Evolutionary conservation across 2,329 filamentous ascomycete genomes (phyloP), one percentile per base, ranked within the genome.

Genomic region (Mariannaea sp.): DNA sequence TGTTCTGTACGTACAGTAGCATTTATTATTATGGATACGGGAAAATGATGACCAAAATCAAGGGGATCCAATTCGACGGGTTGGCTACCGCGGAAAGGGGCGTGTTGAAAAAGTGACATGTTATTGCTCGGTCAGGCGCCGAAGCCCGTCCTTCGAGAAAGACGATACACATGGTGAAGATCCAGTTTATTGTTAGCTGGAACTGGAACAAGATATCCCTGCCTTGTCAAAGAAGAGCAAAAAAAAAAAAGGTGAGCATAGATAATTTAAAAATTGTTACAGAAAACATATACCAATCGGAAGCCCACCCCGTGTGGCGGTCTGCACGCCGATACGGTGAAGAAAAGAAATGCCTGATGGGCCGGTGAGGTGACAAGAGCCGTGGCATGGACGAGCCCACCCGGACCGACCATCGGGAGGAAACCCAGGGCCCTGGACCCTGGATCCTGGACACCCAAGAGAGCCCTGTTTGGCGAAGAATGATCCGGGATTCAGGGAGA

Each of bases 331-430:
- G 16, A 20, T 36, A 45, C 48, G 29, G 40, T 46, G 45, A 54
- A 22, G 17, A 22, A 16, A 29, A 14, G 49, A 24, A 24, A 24
- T 24, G 8, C 22, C 22, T 24, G 22, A 24, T 24, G 22, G 56
- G 58, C 64, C 52, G 30, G 43, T 59, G 47, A 58, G 60, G 62
- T 65, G 62, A 65, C 52, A 59, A 62, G 60, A 64, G 61, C 62
- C 56, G 62, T 62, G 39, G n/a, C n/a, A n/a, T n/a, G n/a, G n/a
- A 53, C 58, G 60, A 59, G 52, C 50, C 61, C 57, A 54, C 46
- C 47, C 55, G 62, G 63, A 61, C 58, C 59, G 47, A 58, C 62
- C 57, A 59, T 49, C 58, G 40, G 39, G 41, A 45, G n/a, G n/a
- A n/a, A 52, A 29, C 24, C 47, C 22, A 29, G n/a, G n/a, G n/a